phyloP scores from a whole-genome alignment of 139 green algal genomes.

The Chlorella sp. region DNA sequence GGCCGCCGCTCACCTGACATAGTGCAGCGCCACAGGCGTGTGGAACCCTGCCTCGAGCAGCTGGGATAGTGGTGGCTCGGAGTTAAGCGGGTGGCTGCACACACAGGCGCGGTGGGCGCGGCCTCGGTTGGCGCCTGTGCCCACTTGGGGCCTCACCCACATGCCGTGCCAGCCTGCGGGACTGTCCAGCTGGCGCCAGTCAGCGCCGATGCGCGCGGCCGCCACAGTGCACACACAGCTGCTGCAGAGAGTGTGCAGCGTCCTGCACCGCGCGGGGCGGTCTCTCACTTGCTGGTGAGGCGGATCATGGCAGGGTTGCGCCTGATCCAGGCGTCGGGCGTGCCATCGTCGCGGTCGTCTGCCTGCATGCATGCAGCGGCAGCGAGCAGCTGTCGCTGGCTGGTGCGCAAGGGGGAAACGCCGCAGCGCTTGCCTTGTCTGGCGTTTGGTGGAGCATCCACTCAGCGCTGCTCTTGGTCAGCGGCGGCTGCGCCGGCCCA shows the following conservation, averaged over 20 bases:
- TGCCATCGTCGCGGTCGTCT: not conserved
- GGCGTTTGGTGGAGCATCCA: not conserved
- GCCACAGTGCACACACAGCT: no score
- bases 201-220: not conserved
- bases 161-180: not conserved
- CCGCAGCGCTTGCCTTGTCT: not conserved
- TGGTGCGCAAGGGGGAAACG: no score
- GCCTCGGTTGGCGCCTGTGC: not conserved
- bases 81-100: conserved; percentile 2
- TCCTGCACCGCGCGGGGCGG: not conserved
- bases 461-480: not conserved
- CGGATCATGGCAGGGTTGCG: conserved; percentile 3
- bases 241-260: not conserved
- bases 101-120: no score
- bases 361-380: not conserved
- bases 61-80: not conserved
- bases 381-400: not conserved
- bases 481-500: not conserved
- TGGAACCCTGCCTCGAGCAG: conserved; percentile 2
- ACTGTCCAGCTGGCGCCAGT: not conserved
- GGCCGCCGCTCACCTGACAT: not conserved
- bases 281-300: conserved; percentile 4
- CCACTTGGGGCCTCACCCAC: not conserved
- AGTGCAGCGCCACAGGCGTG: conserved; percentile 1
- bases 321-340: not conserved